Percentiles rank a stretch among this genome's conserved stretches.
phyloP scores from a whole-genome alignment of 371 early-diverging fungal species.

The Rhizopus sp. region DNA sequence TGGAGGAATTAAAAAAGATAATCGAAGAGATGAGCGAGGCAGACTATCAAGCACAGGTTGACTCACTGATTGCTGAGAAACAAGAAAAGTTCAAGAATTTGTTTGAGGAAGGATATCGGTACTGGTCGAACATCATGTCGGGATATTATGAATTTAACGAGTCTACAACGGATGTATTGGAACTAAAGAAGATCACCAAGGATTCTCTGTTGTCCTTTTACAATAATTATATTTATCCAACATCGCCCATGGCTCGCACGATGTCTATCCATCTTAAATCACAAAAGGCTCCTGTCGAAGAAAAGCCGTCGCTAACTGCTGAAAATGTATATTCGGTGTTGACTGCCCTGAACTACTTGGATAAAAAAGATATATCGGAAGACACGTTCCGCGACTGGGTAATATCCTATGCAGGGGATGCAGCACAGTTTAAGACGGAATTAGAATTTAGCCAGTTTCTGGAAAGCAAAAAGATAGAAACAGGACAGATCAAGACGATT shows the following conservation, averaged over 20 bases:
- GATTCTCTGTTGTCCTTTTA: conserved; percentile 61
- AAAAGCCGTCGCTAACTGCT: conserved; percentile 10
- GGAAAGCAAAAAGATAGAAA: conserved; percentile 17
- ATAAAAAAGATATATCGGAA: conserved; percentile 14
- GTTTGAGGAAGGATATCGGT: conserved; percentile 71
- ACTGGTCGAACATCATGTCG: conserved; percentile 76
- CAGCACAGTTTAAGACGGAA: conserved; percentile 14
- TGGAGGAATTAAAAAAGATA: conserved; percentile 53
- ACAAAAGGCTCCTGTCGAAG: conserved; percentile 40
- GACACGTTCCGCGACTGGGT: conserved; percentile 19
- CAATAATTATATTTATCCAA: conserved; percentile 54
- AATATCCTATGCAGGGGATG: conserved; percentile 5
- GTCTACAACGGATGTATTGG: conserved; percentile 52
- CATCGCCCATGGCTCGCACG: conserved; percentile 55
- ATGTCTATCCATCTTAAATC: conserved; percentile 71
- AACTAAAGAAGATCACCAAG: conserved; percentile 54
- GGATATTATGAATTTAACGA: conserved; percentile 87
- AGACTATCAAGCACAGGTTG: conserved; percentile 75
- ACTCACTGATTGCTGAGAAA: conserved; percentile 69
- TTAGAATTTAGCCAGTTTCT: conserved; percentile 7
- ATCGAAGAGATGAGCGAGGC: conserved; percentile 67
- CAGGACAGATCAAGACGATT: conserved; percentile 16
- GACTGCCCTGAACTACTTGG: conserved; percentile 1
- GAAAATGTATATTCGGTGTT: conserved; percentile 25
- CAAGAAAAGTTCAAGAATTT: conserved; percentile 85